These are phyloP conservation scores for Clarireedia monteithiana DNA, from an alignment of 2,329 filamentous ascomycete species.

Conservation along the genomic window DNA sequence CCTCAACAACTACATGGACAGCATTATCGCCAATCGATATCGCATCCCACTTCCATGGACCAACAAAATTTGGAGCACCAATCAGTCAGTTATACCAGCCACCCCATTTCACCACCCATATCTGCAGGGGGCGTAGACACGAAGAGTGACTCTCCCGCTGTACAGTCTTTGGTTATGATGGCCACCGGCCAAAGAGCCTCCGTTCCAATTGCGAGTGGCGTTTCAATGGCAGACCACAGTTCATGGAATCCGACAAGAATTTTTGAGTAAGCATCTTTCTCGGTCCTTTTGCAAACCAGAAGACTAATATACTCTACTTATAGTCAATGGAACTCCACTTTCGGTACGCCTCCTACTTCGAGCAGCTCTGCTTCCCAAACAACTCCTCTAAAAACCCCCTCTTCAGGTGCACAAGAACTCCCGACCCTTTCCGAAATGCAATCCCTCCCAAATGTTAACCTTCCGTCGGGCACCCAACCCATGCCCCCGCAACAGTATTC, in stretches of 20 bases:
- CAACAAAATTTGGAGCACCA: slow-evolving; percentile 43
- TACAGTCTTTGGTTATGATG: slow-evolving; percentile 67
- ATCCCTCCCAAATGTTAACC: slow-evolving; percentile 42
- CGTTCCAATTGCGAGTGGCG: slow-evolving; percentile 35
- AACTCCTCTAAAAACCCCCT: slow-evolving; percentile 30
- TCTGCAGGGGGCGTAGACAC: slow-evolving; percentile 64
- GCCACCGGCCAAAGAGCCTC: slow-evolving; percentile 40
- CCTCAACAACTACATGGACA: slow-evolving; percentile 16
- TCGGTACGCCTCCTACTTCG: slow-evolving; percentile 50
- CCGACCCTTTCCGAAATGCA: slow-evolving; percentile 38
- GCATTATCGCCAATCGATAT: slow-evolving; percentile 25
- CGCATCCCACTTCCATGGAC: slow-evolving; percentile 24
- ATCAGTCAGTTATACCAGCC: slow-evolving; percentile 56
- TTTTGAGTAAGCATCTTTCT: slow-evolving; percentile 64
- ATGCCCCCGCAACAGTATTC: slow-evolving; percentile 45
- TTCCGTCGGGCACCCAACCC: slow-evolving; percentile 37
- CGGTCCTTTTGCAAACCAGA: neutral
- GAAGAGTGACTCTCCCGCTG: slow-evolving; percentile 68
- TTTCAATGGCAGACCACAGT: slow-evolving; percentile 48
- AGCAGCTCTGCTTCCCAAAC: slow-evolving; percentile 29
- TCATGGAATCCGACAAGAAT: slow-evolving; percentile 82
- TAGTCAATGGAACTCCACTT: slow-evolving; percentile 93
- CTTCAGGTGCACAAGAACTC: slow-evolving; percentile 38
- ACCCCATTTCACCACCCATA: slow-evolving; percentile 75
- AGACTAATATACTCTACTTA: slow-evolving; percentile 23